Evolutionary conservation across 176 grass and related monocot genomes (phyloP).

Genomic region (Carex pumila): DNA sequence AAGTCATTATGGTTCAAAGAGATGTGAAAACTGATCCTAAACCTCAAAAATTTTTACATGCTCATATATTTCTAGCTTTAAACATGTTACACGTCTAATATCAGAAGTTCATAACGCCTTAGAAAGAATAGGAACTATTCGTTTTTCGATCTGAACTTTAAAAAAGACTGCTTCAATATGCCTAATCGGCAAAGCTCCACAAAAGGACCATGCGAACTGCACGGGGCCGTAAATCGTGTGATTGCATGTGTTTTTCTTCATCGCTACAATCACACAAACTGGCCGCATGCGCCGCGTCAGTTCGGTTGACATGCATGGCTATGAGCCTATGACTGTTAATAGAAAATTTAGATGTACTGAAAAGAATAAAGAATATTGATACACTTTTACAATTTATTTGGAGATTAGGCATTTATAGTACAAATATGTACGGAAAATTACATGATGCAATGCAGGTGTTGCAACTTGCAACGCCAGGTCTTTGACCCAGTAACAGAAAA

Average conservation of each 20-base stretch:
- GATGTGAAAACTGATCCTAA: no score
- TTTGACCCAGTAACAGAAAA: constrained; percentile 6
- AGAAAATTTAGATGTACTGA: neutral
- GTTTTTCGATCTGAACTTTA: neutral
- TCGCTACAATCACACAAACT: neutral
- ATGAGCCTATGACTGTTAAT: neutral
- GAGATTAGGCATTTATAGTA: neutral
- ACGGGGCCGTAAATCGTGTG: constrained; percentile 2
- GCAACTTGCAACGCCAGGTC: neutral
- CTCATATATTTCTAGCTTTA: neutral
- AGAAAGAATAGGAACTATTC: neutral
- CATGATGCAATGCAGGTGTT: neutral
- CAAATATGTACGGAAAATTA: neutral
- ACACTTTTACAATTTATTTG: no score
- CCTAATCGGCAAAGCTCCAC: neutral
- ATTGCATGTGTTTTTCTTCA: neutral
- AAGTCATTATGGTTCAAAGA: neutral
- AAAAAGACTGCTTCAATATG: neutral
- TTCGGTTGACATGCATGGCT: neutral
- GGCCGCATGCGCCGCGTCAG: neutral
- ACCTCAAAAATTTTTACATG: neutral
- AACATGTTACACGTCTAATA: neutral
- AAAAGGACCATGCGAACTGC: neutral
- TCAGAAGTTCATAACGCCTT: neutral
- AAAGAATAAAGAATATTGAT: no score